phyloP scores from a whole-genome alignment of 2,329 filamentous ascomycete species.

The Xylariaceae sp. region DNA sequence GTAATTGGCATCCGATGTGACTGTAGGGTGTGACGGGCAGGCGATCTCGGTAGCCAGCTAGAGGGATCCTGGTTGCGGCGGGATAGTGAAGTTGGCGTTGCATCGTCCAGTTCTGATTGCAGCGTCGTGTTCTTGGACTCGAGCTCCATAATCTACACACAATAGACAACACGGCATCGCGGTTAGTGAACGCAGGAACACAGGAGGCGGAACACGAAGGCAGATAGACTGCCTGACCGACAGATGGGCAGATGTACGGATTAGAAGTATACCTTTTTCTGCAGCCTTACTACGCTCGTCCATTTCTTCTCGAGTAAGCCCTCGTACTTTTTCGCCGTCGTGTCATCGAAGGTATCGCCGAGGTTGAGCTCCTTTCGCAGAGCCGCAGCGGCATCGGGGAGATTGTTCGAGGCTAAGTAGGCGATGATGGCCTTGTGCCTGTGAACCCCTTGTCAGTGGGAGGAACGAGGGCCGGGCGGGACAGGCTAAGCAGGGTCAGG shows the following conservation, averaged over 20 bases:
- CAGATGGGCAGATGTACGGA: constrained; percentile 13
- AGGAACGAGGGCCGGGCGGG: background rate
- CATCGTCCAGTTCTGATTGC: constrained; percentile 77
- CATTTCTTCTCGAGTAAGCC: constrained; percentile 95
- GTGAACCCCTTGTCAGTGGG: constrained; percentile 1
- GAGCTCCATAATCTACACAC: constrained; percentile 77
- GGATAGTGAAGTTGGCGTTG: constrained; percentile 69
- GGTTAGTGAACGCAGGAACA: constrained; percentile 5
- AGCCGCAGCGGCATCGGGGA: constrained; percentile 62
- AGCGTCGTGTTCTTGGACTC: constrained; percentile 68
- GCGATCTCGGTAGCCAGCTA: constrained; percentile 76
- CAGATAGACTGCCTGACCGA: constrained; percentile 16
- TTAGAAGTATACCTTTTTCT: constrained; percentile 69
- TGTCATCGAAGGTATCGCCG: constrained; percentile 64
- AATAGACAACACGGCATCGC: background rate
- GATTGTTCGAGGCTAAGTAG: constrained; percentile 70
- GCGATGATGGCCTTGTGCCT: constrained; percentile 85
- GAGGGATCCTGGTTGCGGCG: constrained; percentile 77
- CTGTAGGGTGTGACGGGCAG: constrained; percentile 74
- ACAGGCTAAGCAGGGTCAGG: background rate
- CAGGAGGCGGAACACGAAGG: background rate
- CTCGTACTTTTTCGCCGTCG: constrained; percentile 89
- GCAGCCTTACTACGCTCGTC: constrained; percentile 89
- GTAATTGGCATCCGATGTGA: constrained; percentile 77
- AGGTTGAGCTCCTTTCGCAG: constrained; percentile 72